Evolutionary conservation across 768 basidiomycete species (phyloP).

Genomic region (Sporobolomyces roseus): DNA sequence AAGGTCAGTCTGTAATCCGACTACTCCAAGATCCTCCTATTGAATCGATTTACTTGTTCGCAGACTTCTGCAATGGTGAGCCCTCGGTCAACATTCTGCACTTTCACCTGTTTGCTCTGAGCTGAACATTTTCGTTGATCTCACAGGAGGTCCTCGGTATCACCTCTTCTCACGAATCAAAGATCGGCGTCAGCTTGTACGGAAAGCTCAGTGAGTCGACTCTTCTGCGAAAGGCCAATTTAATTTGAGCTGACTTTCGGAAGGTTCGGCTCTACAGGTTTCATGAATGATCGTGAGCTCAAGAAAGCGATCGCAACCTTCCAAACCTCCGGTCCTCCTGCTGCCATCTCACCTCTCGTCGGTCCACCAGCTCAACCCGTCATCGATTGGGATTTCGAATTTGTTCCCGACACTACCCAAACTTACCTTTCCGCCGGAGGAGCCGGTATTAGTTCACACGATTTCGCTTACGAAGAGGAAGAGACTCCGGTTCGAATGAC

Average conservation of each 20-base stretch:
- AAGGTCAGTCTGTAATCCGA: conserved; percentile 2
- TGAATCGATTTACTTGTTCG: neutral
- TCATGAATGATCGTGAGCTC: neutral
- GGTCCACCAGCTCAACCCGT: conserved; percentile 1
- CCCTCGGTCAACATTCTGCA: neutral
- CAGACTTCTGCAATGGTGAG: conserved; percentile 13
- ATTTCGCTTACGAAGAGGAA: neutral
- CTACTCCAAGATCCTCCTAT: neutral
- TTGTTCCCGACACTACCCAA: neutral
- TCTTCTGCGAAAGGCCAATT: too few relatives aligned
- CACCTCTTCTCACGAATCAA: conserved; percentile 1
- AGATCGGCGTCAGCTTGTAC: conserved; percentile 1
- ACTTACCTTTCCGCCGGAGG: neutral
- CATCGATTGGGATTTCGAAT: neutral
- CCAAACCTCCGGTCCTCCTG: neutral
- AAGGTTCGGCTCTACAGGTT: neutral
- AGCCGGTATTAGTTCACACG: neutral
- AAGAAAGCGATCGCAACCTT: neutral
- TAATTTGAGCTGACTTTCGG: too few relatives aligned
- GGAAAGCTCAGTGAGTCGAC: neutral
- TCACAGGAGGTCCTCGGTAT: conserved; percentile 6
- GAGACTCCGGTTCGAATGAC: neutral
- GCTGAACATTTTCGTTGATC: neutral
- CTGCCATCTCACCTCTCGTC: neutral
- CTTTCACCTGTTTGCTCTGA: neutral